Evolutionary conservation across 2,329 filamentous ascomycete species (phyloP).

Genomic region (Blumeria graminis): DNA sequence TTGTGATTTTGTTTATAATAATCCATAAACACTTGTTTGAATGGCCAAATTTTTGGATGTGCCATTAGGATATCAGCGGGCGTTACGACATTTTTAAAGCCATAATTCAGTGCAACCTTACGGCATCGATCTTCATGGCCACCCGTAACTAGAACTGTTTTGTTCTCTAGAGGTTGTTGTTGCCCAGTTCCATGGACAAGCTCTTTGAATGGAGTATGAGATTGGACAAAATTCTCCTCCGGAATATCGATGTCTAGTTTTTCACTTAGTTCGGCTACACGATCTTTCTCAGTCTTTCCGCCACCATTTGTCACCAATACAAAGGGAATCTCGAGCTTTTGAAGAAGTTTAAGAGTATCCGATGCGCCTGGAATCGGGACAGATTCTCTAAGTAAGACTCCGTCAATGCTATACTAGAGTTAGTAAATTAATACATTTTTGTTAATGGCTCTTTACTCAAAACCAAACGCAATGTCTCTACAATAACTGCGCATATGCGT

Average conservation of each 20-base stretch:
- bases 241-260: slow-evolving; percentile 41
- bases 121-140: slow-evolving; percentile 18
- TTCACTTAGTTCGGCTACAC: slow-evolving; percentile 43
- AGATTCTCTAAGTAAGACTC: slow-evolving; percentile 70
- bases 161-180: slow-evolving; percentile 27
- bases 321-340: slow-evolving; percentile 58
- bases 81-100: slow-evolving; percentile 62
- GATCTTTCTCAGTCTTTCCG: slow-evolving; percentile 54
- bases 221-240: slow-evolving; percentile 56
- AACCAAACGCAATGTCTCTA: background rate
- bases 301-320: slow-evolving; percentile 93
- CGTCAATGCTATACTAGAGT: slow-evolving; percentile 36
- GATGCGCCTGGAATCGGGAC: slow-evolving; percentile 57
- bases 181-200: slow-evolving; percentile 34
- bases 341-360: slow-evolving; percentile 47
- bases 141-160: slow-evolving; percentile 52
- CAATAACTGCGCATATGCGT: background rate
- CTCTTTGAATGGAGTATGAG: slow-evolving; percentile 70
- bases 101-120: slow-evolving; percentile 42
- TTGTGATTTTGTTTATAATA: slow-evolving; percentile 34
- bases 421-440: background rate
- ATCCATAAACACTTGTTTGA: slow-evolving; percentile 39
- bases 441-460: background rate
- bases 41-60: slow-evolving; percentile 59
- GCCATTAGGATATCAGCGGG: slow-evolving; percentile 61